These are phyloP conservation scores for Cyberlindnera subsufficiens DNA, from an alignment of 805 yeast species.

Conservation along the genomic window DNA sequence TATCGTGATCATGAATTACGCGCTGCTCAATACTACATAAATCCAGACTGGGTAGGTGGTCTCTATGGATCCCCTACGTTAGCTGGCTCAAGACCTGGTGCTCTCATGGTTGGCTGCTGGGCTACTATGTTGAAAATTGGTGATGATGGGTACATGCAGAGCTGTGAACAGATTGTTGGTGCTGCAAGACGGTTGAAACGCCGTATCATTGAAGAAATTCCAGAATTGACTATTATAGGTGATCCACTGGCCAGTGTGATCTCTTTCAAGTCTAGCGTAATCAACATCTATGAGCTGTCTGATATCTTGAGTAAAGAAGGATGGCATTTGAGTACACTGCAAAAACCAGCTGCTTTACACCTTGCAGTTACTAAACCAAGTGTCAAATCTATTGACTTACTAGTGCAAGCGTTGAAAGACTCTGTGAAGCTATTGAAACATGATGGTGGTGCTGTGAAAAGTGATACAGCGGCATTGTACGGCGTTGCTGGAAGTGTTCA, in stretches of 20 bases:
- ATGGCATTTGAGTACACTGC: constrained; percentile 88
- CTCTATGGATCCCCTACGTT: constrained; percentile 93
- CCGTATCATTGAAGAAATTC: constrained; percentile 40
- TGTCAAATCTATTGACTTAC: constrained; percentile 51
- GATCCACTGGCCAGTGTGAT: constrained; percentile 83
- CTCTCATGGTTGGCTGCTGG: constrained; percentile 97
- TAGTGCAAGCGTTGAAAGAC: constrained; percentile 40
- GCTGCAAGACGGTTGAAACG: constrained; percentile 56
- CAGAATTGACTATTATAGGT: constrained; percentile 68
- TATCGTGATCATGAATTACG: constrained; percentile 67
- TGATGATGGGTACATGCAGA: constrained; percentile 67
- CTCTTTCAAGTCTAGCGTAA: constrained; percentile 56
- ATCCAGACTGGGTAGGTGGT: constrained; percentile 90
- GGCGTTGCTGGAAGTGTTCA: constrained; percentile 93
- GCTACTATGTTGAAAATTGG: constrained; percentile 84
- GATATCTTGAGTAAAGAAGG: constrained; percentile 63
- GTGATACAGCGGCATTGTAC: constrained; percentile 82
- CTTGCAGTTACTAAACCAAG: constrained; percentile 80
- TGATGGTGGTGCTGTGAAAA: constrained; percentile 22
- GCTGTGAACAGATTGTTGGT: constrained; percentile 59
- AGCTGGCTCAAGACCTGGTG: constrained; percentile 97
- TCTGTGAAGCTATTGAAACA: constrained; percentile 20
- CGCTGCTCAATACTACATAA: constrained; percentile 75
- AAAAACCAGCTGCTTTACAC: constrained; percentile 87
- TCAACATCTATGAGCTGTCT: constrained; percentile 74